A percentile compares a stretch with the other conserved stretches of the same genome.
Evolutionary conservation across 2,329 filamentous ascomycete species (phyloP).

Genomic region (Magnaporthiopsis poae): DNA sequence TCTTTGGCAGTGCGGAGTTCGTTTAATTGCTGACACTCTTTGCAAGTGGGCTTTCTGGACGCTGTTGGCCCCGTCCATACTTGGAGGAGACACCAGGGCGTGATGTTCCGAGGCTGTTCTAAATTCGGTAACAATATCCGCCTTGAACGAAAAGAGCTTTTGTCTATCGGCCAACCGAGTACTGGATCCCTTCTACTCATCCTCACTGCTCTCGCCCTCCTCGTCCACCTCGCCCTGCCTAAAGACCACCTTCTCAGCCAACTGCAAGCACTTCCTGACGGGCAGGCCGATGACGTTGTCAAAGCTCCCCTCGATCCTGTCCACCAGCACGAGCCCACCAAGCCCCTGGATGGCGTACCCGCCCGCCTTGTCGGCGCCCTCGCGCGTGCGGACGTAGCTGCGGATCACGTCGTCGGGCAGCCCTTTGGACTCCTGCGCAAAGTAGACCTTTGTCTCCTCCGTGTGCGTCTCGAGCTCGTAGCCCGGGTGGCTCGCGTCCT

Average conservation of each 20-base stretch:
- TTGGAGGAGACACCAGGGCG: background rate
- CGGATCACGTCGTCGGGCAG: constrained; percentile 71
- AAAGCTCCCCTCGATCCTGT: constrained; percentile 77
- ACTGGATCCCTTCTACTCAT: constrained; percentile 16
- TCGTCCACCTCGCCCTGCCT: constrained; percentile 58
- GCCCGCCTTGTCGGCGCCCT: constrained; percentile 91
- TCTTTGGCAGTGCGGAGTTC: background rate
- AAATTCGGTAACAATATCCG: background rate
- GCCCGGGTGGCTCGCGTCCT: constrained; percentile 71
- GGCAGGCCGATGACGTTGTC: constrained; percentile 94
- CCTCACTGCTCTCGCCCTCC: constrained; percentile 36
- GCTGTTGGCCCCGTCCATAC: background rate
- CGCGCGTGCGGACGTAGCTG: constrained; percentile 69
- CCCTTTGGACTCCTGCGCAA: constrained; percentile 54
- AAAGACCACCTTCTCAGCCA: constrained; percentile 83
- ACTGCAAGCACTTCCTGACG: constrained; percentile 61
- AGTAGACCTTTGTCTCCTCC: constrained; percentile 86
- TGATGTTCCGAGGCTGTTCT: background rate
- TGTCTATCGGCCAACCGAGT: background rate
- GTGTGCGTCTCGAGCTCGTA: constrained; percentile 74
- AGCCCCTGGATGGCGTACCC: constrained; percentile 90
- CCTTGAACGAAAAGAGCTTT: background rate
- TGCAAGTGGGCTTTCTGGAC: background rate
- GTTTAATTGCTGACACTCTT: background rate
- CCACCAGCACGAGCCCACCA: constrained; percentile 75